Evolutionary conservation across 2,329 filamentous ascomycete species (phyloP).

Genomic region (Neurospora sp.): DNA sequence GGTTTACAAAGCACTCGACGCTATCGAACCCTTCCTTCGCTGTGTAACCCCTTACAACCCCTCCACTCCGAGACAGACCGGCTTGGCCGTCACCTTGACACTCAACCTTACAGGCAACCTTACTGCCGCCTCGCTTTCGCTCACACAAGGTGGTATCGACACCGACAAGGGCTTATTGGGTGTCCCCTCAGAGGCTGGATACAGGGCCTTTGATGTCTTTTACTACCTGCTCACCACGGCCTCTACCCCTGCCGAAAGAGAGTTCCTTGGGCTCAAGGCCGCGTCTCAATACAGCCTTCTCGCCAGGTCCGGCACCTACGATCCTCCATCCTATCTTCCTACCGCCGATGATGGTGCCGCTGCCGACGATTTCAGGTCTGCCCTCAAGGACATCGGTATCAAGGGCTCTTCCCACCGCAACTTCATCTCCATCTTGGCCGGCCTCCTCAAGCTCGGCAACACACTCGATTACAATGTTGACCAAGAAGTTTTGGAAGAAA

Average conservation of each 20-base stretch:
- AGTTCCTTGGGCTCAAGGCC: slow-evolving; percentile 73
- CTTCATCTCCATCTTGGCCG: slow-evolving; percentile 76
- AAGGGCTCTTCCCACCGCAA: slow-evolving; percentile 75
- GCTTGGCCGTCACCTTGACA: slow-evolving; percentile 71
- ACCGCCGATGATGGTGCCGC: slow-evolving; percentile 87
- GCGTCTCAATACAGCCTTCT: slow-evolving; percentile 70
- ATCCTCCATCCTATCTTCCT: slow-evolving; percentile 77
- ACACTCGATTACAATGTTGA: slow-evolving; percentile 78
- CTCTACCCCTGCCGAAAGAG: slow-evolving; percentile 77
- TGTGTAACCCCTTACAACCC: slow-evolving; percentile 85
- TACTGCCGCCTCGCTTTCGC: slow-evolving; percentile 61
- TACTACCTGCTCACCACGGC: slow-evolving; percentile 93
- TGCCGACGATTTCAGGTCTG: slow-evolving; percentile 83
- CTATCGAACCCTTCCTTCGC: slow-evolving; percentile 74
- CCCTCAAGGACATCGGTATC: slow-evolving; percentile 85
- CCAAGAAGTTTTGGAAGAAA: slow-evolving; percentile 70
- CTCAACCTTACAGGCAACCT: slow-evolving; percentile 73
- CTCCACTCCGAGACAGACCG: slow-evolving; percentile 69
- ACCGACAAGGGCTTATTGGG: slow-evolving; percentile 69
- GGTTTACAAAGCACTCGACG: slow-evolving; percentile 69
- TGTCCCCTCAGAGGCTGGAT: slow-evolving; percentile 68
- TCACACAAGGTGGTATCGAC: slow-evolving; percentile 84
- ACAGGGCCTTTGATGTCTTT: slow-evolving; percentile 93
- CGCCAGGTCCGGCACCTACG: slow-evolving; percentile 73
- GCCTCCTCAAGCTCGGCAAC: slow-evolving; percentile 83